Conservation (phyloP, 2,329 filamentous ascomycete species). For the Sporothrix inflata region DNA sequence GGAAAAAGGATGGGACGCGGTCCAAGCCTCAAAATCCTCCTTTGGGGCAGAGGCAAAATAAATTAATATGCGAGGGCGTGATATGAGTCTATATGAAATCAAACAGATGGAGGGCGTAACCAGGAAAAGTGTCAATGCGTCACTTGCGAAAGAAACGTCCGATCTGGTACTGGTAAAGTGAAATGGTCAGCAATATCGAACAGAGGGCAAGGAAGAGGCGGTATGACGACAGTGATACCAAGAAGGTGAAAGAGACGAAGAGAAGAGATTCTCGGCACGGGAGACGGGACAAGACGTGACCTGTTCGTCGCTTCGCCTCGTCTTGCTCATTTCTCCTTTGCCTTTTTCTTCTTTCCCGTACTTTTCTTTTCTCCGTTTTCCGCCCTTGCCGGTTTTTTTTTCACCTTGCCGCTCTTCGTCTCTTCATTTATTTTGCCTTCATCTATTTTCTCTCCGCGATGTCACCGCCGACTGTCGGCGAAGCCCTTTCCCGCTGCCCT, state of each 20-base stretch:
- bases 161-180: not conserved
- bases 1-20: not conserved
- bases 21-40: not conserved
- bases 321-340: not conserved
- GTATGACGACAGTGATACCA: not conserved
- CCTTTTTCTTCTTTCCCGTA: no score
- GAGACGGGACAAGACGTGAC: not conserved
- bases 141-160: not conserved
- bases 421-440: not conserved
- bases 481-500: not conserved
- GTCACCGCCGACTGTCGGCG: constrained; percentile 3
- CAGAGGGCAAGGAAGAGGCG: not conserved
- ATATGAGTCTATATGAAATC: not conserved
- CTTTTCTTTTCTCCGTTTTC: not conserved
- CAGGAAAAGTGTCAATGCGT: not conserved
- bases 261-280: not conserved
- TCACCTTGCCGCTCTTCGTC: not conserved
- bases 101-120: not conserved
- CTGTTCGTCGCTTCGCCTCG: constrained; percentile 15
- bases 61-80: not conserved
- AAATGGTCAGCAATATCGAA: constrained; percentile 2
- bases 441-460: constrained; percentile 17
- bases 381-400: not conserved
- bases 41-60: not conserved
- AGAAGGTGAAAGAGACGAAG: not conserved